These are phyloP conservation scores for Letharia lupina DNA, from an alignment of 495 filamentous ascomycete genomes.

Conservation along the genomic window DNA sequence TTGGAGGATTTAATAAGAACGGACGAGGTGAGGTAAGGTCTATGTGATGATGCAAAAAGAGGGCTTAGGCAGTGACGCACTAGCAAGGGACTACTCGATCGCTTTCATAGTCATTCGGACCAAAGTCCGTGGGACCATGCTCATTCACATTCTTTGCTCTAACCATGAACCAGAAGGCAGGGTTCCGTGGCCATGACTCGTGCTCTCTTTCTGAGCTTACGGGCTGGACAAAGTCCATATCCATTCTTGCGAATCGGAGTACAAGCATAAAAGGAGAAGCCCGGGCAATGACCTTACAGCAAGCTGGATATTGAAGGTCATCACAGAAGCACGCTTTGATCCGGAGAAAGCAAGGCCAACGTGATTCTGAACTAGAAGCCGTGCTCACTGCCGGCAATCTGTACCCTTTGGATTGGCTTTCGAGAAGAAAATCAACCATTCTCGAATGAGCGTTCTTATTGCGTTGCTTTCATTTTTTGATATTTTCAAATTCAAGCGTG, in stretches of 20 bases:
- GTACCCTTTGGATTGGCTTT: not conserved
- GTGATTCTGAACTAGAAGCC: not conserved
- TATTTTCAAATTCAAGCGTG: not conserved
- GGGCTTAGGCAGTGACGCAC: not conserved
- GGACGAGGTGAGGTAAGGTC: conserved; percentile 1
- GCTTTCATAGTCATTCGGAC: not conserved
- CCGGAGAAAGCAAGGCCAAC: not conserved
- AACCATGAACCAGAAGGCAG: not conserved
- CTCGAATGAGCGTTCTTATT: not conserved
- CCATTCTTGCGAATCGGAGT: not conserved
- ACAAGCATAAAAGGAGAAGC: not conserved
- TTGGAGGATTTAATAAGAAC: not conserved
- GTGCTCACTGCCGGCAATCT: not conserved
- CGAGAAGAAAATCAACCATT: not conserved
- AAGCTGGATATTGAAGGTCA: not conserved
- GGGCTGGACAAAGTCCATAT: not conserved
- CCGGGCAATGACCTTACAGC: not conserved
- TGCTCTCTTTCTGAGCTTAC: not conserved
- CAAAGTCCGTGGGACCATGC: not conserved
- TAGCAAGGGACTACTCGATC: not conserved
- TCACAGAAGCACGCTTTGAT: not conserved
- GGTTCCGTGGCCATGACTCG: not conserved
- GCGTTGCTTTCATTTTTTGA: not conserved
- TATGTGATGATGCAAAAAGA: not conserved
- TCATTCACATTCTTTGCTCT: not conserved